Evolutionary conservation across 2,329 filamentous ascomycete species (phyloP), one percentile per base, ranked within the genome.

Genomic region (Leptoxyphium fumago): DNA sequence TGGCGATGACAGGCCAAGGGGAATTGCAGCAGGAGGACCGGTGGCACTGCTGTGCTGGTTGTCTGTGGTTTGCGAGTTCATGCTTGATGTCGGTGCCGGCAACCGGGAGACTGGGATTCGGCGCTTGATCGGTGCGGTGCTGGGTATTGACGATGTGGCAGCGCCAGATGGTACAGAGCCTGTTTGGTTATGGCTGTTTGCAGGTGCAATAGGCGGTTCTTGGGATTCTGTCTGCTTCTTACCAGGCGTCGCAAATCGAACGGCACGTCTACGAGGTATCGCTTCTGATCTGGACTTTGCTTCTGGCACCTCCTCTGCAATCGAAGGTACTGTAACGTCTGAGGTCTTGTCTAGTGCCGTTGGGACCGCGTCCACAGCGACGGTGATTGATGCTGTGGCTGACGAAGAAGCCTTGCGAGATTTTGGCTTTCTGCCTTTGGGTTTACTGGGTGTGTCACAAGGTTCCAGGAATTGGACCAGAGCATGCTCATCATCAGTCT

Each of bases 241-340:
- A 5, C 58, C 60, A 21, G 60, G 59, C 10, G 60, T 62, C 6
- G 59, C 59, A 30, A 63, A 55, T 7, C 57, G 53, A 3, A 13
- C 15, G 32, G 15, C 32, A 15, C 32, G 32, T 36, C 32, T 36
- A 13, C 15, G 32, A 13, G 32, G 15, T 3, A 15, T 36, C 15
- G 32, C 11, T 15, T 15, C 32, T 9, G 15, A 15, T 15, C 5
- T 36, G 13, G 32, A 5, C 32, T 36, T 36, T 26, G 21, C 3
- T 7, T 26, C 21, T 26, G 21, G 21, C 3, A 26, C 7, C 21
- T 26, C 21, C 21, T 26, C 21, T 7, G 3, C 21, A 26, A 7
- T 7, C 21, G 7, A 26, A 26, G 21, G 4, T 26, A 7, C 3
- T 7, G 21, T 7, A 26, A 7, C 21, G 21, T 26, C 21, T 26